Conservation (phyloP, 176 grass and related monocot species). For the Leersia perrieri region DNA sequence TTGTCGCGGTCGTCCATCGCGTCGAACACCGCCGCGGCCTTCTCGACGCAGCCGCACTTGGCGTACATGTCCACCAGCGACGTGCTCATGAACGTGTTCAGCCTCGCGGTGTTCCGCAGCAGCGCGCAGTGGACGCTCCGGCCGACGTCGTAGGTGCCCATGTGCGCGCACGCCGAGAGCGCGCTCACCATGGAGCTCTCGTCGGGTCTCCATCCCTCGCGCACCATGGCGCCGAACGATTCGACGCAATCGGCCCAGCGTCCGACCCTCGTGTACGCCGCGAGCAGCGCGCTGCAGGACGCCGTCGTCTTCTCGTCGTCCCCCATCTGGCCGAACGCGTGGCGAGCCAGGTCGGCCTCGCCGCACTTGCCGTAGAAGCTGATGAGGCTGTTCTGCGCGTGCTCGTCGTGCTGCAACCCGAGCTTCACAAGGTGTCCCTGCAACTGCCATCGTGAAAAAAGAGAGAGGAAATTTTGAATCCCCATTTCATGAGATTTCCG, state of each 20-base stretch:
- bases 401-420: slow-evolving; percentile 52
- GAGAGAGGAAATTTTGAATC: neutral
- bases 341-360: slow-evolving; percentile 37
- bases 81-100: slow-evolving; percentile 65
- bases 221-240: slow-evolving; percentile 50
- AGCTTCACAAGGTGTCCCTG: slow-evolving; percentile 62
- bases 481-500: neutral
- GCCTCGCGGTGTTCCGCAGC: slow-evolving; percentile 41
- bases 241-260: slow-evolving; percentile 51
- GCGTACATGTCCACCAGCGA: slow-evolving; percentile 80
- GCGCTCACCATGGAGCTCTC: slow-evolving; percentile 71
- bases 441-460: slow-evolving; percentile 15
- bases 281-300: slow-evolving; percentile 75
- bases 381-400: slow-evolving; percentile 74
- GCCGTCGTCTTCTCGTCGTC: slow-evolving; percentile 33
- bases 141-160: slow-evolving; percentile 50
- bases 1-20: slow-evolving; percentile 33
- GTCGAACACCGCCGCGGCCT: slow-evolving; percentile 49
- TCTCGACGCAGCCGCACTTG: slow-evolving; percentile 58
- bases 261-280: slow-evolving; percentile 45
- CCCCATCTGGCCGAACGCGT: slow-evolving; percentile 43
- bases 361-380: slow-evolving; percentile 80
- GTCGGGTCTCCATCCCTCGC: slow-evolving; percentile 45
- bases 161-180: slow-evolving; percentile 60
- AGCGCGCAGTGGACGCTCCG: slow-evolving; percentile 63